Percentiles rank a stretch among this genome's conserved stretches.
Conservation (phyloP, 2,329 filamentous ascomycete species). For the Fonsecaea pedrosoi region DNA sequence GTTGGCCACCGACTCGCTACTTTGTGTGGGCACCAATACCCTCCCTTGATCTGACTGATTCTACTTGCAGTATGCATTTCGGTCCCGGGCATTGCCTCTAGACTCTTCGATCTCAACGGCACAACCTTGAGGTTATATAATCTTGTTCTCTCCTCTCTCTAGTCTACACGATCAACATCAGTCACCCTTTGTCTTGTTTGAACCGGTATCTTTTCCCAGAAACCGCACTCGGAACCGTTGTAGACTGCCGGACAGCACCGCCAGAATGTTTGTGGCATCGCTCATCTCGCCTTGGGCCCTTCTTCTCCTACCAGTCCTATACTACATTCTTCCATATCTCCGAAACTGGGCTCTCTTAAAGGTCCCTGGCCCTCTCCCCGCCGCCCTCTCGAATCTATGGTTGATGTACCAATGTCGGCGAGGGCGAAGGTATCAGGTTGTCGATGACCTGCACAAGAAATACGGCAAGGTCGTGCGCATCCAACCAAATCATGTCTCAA, state of each 20-base stretch:
- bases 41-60: not conserved
- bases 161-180: not conserved
- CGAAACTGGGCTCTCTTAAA: conserved; percentile 60
- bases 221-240: not conserved
- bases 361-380: conserved; percentile 60
- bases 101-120: not conserved
- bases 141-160: not conserved
- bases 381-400: conserved; percentile 80
- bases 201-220: not conserved
- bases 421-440: conserved; percentile 67
- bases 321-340: conserved; percentile 65
- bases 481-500: conserved; percentile 81
- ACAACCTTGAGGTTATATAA: conserved; percentile 8
- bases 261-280: conserved; percentile 34
- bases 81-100: not conserved
- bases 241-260: not conserved
- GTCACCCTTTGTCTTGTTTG: not conserved
- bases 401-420: conserved; percentile 70
- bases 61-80: conserved; percentile 4
- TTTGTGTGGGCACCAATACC: conserved; percentile 27
- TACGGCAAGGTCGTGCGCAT: conserved; percentile 81
- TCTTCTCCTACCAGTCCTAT: conserved; percentile 59
- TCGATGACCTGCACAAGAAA: conserved; percentile 77
- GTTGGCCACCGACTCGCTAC: conserved; percentile 10
- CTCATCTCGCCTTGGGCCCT: conserved; percentile 50